Base-by-base conservation (phyloP, 2,329 filamentous ascomycete species). In the Penicillium sp. region DNA sequence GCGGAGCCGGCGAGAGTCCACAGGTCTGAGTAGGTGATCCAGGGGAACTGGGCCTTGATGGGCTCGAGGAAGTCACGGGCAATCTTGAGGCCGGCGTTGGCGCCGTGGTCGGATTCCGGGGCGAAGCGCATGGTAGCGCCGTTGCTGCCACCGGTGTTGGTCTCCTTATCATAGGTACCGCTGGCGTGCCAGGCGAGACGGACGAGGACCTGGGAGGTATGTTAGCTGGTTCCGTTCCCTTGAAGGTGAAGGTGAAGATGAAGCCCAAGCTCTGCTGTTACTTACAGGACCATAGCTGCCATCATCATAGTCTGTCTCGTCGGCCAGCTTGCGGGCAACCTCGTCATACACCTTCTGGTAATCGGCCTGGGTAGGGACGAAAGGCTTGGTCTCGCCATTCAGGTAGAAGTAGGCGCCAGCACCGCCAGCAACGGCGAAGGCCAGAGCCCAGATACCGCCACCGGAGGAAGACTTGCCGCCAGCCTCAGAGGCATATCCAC, bases 111-210 rank as follows among this genome's bases (percentile, higher is more conserved):
- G 54, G 84, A 81, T 78, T 97, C 94, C 40, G 93, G 92, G 20
- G 86, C 81, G 73, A 97, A 97, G 69, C 94, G 86, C 94, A 97
- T 97, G 61, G 92, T 97, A 51, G 93, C 93, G 61, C 94, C 93
- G 74, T 97, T 96, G 81, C 89, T 93, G 62, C 93, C 93, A 66
- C 93, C 94, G 39, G 93, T 97, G 60, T 84, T 83, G 21, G 92
- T 96, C 69, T 84, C 84, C 78, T 88, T 89, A 72, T 97, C 93
- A 68, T 88, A 97, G 65, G 93, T 99, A 64, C 93, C 93, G 64
- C 87, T 91, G 60, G 88, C 86, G 79, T 97, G 94, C 93, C 94
- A 97, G 56, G 91, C 93, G 62, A 97, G 84, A 67, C 93, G 86
- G 59, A 97, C 78, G 50, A 97, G 80, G 55, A 97, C 73, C 75